A percentile compares a stretch with the other conserved stretches of the same genome.
Evolutionary conservation across 768 basidiomycete genomes (phyloP).

Genomic region (Agrocybe praecox): DNA sequence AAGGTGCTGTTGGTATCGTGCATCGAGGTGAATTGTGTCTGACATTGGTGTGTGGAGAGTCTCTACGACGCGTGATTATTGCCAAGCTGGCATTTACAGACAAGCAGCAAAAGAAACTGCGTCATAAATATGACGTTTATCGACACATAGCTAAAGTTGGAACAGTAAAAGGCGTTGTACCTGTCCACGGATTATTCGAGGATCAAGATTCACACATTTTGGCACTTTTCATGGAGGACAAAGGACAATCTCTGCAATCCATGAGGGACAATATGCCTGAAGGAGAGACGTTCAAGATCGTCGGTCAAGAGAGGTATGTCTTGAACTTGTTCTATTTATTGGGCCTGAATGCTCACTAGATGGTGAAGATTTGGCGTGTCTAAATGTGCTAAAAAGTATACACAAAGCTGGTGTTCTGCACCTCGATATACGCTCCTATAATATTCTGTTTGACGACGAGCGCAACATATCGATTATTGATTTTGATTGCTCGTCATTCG

Average conservation of each 20-base stretch:
- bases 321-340: not conserved
- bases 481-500: constrained; percentile 21
- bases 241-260: not conserved
- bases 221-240: constrained; percentile 2
- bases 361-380: constrained; percentile 14
- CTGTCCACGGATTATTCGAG: constrained; percentile 1
- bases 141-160: not conserved
- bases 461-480: constrained; percentile 24
- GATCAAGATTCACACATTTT: not conserved
- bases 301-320: not conserved
- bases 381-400: constrained; percentile 16
- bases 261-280: not conserved
- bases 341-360: not conserved
- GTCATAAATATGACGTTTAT: constrained; percentile 3
- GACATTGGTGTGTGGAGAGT: not conserved
- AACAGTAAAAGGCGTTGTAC: not conserved
- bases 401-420: constrained; percentile 26
- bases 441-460: constrained; percentile 20
- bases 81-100: constrained; percentile 7
- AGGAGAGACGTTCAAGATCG: not conserved
- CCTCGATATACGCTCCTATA: constrained; percentile 24
- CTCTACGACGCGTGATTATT: not conserved
- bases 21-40: constrained; percentile 5
- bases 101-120: not conserved
- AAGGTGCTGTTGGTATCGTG: constrained; percentile 12